Evolutionary conservation across 1,284 basidiomycete genomes (phyloP), one percentile per base, ranked within the genome.

Genomic region (Sanghuangporus weigelae): DNA sequence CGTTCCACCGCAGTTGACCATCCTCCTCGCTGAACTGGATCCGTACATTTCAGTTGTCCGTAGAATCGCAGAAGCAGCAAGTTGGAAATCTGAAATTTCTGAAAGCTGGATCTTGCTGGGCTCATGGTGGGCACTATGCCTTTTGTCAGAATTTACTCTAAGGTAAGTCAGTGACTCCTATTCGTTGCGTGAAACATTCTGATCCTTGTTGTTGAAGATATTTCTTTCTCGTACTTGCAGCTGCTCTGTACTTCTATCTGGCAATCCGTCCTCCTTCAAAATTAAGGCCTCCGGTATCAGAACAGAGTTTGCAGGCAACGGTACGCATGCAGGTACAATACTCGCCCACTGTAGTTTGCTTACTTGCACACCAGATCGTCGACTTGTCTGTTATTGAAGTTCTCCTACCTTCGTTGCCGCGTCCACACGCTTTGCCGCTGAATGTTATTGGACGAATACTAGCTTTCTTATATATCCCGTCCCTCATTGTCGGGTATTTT

Each of bases 111-210:
- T 93, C 2, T 73, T 83, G 0, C 73, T 95, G 35, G 86, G 80
- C 0, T 72, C 72, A 0, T 93, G 91, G 91, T 95, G 92, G 90
- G 81, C 81, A 0, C 39, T 86, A n/a, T 93, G 90, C 74, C 77
- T 94, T 46, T 78, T 87, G 31, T 76, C 83, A 1, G 80, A 81
- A 23, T 74, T 77, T 16, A 77, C 77, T 7, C 75, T 92, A 68
- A 82, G 81, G 87, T 89, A 65, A 65, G 82, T 77, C 40, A 19
- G 56, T 58, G 23, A 49, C 7, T 23, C 46, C 54, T 36, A 10
- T 42, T 40, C 23, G 35, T 40, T 38, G 31, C 55, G 50, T 54
- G 59, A 48, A 65, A 11, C 62, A 53, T 11, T 56, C 57, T 53
- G 59, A 54, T 19, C 64, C 16, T 19, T 14, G 21, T 23, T 67